Evolutionary conservation across 352 stramenopile species (phyloP).

Genomic region (Phytophthora melonis): DNA sequence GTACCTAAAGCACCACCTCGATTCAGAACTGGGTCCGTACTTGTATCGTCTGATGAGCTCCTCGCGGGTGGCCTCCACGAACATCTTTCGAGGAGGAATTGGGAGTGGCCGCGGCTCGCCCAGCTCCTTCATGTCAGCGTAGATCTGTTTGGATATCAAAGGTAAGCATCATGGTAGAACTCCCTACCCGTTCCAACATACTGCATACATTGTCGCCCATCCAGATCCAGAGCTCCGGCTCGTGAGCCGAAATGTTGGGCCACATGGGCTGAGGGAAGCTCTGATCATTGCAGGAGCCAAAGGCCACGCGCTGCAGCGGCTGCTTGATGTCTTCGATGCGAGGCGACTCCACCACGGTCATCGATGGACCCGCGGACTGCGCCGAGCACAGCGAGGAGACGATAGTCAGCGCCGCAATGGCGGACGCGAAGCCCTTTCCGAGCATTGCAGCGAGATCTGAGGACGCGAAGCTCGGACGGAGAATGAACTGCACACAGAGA

Average conservation of each 20-base stretch:
- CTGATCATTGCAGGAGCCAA: slow-evolving; percentile 91
- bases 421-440: slow-evolving; percentile 13
- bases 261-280: slow-evolving; percentile 86
- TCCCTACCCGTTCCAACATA: too few relatives aligned
- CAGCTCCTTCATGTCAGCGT: slow-evolving; percentile 72
- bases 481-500: slow-evolving; percentile 1
- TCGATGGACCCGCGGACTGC: slow-evolving; percentile 5
- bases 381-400: slow-evolving; percentile 29
- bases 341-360: slow-evolving; percentile 24
- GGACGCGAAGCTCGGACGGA: background rate
- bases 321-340: slow-evolving; percentile 57
- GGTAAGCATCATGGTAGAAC: too few relatives aligned
- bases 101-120: slow-evolving; percentile 50
- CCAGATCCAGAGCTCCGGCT: slow-evolving; percentile 86
- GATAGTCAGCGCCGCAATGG: slow-evolving; percentile 19
- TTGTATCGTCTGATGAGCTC: slow-evolving; percentile 71
- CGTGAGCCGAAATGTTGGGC: slow-evolving; percentile 60
- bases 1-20: too few relatives aligned
- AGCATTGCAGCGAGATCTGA: slow-evolving; percentile 3
- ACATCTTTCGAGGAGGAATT: slow-evolving; percentile 68
- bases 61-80: slow-evolving; percentile 57
- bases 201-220: slow-evolving; percentile 91
- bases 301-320: slow-evolving; percentile 68
- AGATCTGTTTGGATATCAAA: too few relatives aligned
- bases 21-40: slow-evolving; percentile 39